Base-by-base conservation (phyloP, 257 asterid genomes). In the Solanum appendiculatum region DNA sequence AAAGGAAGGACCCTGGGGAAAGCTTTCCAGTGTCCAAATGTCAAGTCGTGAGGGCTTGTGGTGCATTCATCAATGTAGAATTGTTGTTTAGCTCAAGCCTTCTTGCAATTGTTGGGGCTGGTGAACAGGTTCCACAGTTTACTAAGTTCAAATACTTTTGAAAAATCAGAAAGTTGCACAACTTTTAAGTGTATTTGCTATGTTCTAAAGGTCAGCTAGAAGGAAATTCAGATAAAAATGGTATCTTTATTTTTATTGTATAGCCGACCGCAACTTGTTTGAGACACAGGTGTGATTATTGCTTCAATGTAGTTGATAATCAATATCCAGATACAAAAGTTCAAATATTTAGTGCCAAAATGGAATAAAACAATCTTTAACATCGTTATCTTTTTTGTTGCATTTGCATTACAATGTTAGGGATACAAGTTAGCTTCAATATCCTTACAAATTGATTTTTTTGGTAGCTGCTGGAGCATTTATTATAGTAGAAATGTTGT, bases 51-150 rank as follows among this genome's bases (percentile, higher is more conserved):
- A 60, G 31, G 7, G 69, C 33, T n/a, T 56, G 31, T 60, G 98
- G 99, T 86, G 98, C 96, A 80, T 96, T 95, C 86, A 89, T 84
- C 68, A 90, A 95, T 73, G 96, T 92, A 86, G 98, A 94, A 90
- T 95, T 95, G 98, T 92, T 94, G 64, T 95, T 93, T 92, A 92
- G 91, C 90, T 88, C 99, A 85, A 93, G 93, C 89, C 94, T 96
- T 86, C 95, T 96, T n/a, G 97, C 98, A 81, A 90, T 94, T 85
- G 98, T 95, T 88, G 99, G 99, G 75, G 99, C 98, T 85, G 99
- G 96, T 83, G 98, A 95, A 89, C 98, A 95, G 98, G 98, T 96
- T 83, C 56, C n/a, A 73, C 70, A 83, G 37, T 78, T 82, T 83
- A 44, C 3, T 37, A 48, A 39, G n/a, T 1, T 69, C 77, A 69